Evolutionary conservation across 2,329 filamentous ascomycete genomes (phyloP).

Genomic region (Verticillium albo-atrum): DNA sequence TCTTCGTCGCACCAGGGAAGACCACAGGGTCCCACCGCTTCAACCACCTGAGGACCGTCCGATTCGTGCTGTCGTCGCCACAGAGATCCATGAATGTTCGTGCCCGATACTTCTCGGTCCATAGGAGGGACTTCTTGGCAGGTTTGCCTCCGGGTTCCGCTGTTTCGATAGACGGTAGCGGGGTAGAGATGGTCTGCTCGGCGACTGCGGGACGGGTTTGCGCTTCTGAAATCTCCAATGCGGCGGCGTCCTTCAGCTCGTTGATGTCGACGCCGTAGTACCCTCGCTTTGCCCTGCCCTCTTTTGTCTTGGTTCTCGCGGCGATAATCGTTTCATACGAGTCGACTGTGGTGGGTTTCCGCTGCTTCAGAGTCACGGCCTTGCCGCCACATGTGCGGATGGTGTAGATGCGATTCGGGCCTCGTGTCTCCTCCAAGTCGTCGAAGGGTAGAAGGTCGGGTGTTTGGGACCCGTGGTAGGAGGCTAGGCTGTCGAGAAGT

Average conservation of each 20-base stretch:
- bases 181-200: constrained; percentile 19
- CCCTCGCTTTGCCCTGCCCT: constrained; percentile 65
- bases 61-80: constrained; percentile 90
- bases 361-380: constrained; percentile 49
- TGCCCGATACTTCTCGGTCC: constrained; percentile 97
- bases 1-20: constrained; percentile 72
- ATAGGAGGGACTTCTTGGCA: constrained; percentile 58
- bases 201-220: constrained; percentile 6
- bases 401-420: constrained; percentile 28
- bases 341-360: constrained; percentile 37
- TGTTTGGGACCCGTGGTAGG: background rate
- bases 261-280: constrained; percentile 96
- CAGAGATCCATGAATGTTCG: constrained; percentile 88
- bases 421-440: constrained; percentile 17
- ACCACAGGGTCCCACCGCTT: constrained; percentile 93
- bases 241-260: constrained; percentile 67
- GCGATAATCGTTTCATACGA: constrained; percentile 67
- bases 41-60: constrained; percentile 85
- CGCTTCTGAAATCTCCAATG: constrained; percentile 48
- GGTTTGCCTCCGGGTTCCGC: constrained; percentile 27
- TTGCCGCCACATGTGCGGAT: constrained; percentile 55
- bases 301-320: constrained; percentile 59
- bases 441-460: constrained; percentile 20
- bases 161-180: constrained; percentile 38
- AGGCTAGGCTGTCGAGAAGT: background rate